phyloP scores from a whole-genome alignment of 2,329 filamentous ascomycete genomes.

The Pestalotiopsis sp. region DNA sequence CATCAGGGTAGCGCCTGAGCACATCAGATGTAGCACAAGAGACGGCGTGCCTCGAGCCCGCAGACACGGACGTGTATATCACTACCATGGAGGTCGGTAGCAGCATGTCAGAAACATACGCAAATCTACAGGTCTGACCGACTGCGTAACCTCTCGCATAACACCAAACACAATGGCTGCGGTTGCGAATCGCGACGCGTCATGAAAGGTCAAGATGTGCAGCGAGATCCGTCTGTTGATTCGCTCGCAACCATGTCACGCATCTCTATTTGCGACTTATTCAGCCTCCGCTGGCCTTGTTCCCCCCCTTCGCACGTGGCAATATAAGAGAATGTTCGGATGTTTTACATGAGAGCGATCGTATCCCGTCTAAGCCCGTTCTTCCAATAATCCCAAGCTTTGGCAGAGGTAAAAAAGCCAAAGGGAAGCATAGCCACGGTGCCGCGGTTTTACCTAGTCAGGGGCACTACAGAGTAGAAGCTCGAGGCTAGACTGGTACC shows the following conservation, averaged over 20 bases:
- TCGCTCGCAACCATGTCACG: neutral
- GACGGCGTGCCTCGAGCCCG: neutral
- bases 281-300: neutral
- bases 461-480: neutral
- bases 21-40: neutral
- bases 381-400: neutral
- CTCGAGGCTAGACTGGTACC: neutral
- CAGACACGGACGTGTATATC: neutral
- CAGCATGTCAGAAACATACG: neutral
- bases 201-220: neutral
- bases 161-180: neutral
- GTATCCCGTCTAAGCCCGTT: neutral
- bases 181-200: neutral
- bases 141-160: neutral
- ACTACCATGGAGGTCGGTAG: neutral
- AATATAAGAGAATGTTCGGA: slow-evolving; percentile 1
- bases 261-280: slow-evolving; percentile 1
- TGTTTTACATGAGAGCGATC: slow-evolving; percentile 10
- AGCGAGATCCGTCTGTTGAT: neutral
- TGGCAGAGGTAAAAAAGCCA: neutral
- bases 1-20: neutral
- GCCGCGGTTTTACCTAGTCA: slow-evolving; percentile 7
- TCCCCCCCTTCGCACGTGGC: neutral
- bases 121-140: neutral
- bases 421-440: neutral